Base-by-base conservation (phyloP, 768 basidiomycete genomes). In the Russula brevipes region DNA sequence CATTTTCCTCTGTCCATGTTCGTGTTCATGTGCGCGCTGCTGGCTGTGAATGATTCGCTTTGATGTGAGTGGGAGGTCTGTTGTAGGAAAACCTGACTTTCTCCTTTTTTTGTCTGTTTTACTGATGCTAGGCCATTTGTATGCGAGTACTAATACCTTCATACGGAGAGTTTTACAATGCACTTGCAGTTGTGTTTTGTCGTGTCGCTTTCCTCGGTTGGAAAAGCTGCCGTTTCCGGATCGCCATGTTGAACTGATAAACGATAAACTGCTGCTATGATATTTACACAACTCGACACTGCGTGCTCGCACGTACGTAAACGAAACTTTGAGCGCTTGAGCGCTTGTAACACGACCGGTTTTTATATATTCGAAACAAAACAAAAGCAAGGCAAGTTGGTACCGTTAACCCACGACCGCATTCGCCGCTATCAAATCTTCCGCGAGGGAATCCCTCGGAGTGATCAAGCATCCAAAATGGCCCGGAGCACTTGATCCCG, bases 381-480 rank as follows among this genome's bases (percentile, higher is more conserved):
- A 10, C 4, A 17, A 16, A 16, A 24, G 45, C 5, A 54, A 19
- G 2, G 14, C 10, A 9, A 30, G 10, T 11, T 24, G 24, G 24
- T 42, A 10, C 46, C 39, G 41, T 61, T 46, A 61, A 19, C 17
- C 38, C 38, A 50, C 12, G 6, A 3, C 24, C 35, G 24, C 6
- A 41, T 41, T 42, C 17, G 38, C 53, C 8, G 35, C 44, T 3
- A 61, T 56, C 47, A 50, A 44, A 30, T 44, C 60, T 14, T 56
- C 46, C 2, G 54, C 54, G 30, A 55, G 17, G 9, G 46, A 31
- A 56, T 61, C 47, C 56, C 60, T 54, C 8, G 60, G 46, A 10
- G 54, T 36, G 60, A 61, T 56, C 10, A 42, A 31, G 1, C 60
- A 61, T 11, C 39, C 60, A 17, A 61, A 61, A 14, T 17, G 5